Evolutionary conservation across 2,329 filamentous ascomycete species (phyloP), one percentile per base, ranked within the genome.

Genomic region (Alternaria viburni): DNA sequence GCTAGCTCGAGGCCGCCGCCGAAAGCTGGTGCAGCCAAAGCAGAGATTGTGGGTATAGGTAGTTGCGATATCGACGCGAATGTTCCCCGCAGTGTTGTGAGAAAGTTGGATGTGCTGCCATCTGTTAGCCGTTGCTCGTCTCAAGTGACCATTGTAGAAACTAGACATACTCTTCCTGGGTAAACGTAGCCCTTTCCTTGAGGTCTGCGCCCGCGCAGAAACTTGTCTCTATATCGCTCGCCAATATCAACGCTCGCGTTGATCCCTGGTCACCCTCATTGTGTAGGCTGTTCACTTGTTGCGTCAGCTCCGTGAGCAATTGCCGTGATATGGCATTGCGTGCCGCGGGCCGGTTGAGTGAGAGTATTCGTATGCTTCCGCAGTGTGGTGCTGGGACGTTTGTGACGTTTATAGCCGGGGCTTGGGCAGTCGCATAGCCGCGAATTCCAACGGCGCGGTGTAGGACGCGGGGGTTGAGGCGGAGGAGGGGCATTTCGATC

Each of bases 141-240:
- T 25, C 23, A 15, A 9, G 10, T 21, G 13, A 36, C 5, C 5
- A 2, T 28, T 8, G 4, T 2, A 30, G 21, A 21, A 3, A n/a
- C 2, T 9, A n/a, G 6, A 59, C 88, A 65, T 80, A 97, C 93
- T 97, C 91, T 72, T 93, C 87, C 64, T 85, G 86, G 1, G 88
- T 90, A 81, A 97, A 96, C 5, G 86, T 87, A 62, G 87, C 86
- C 26, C 95, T 85, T 84, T 97, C 95, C 78, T 97, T 98, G 74
- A 99, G 82, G 77, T 99, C 96, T 5, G 96, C 96, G 41, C 96
- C 96, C 0, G 96, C 93, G 80, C 96, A 99, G 80, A 99, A 99
- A 73, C 90, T 91, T 23, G 88, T 85, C 71, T 97, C 93, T n/a
- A 93, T 87, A 44, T 93, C 92, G 75, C 92, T 96, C 11, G 93